Base-by-base conservation (phyloP, 1,139 yeast species). In the Meyerozyma elateridarum region DNA sequence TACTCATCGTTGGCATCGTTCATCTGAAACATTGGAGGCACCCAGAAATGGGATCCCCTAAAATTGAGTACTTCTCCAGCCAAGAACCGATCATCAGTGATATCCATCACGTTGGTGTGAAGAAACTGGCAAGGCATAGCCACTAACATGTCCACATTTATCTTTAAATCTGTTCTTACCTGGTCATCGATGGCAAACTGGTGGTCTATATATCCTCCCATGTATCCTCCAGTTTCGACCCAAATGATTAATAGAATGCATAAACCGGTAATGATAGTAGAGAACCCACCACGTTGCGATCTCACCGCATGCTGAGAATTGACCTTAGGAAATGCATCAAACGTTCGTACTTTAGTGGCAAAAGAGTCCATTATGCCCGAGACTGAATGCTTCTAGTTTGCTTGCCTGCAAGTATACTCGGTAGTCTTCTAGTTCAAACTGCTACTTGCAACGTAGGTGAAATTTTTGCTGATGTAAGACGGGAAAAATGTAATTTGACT, bases 241-340 rank as follows among this genome's bases (percentile, higher is more conserved):
- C 95, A 88, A 9, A 85, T 56, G 28, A 89, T 63, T 49, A 87
- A 75, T 11, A 87, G 49, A 16, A 82, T 73, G 34, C 76, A 67
- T 17, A 83, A 45, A 15, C 71, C 65, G 8, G 89, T 77, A 30
- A 81, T 32, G 3, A 87, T 45, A 0, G 95, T 80, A n/a, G 89
- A 74, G 15, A 76, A 52, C 3, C 94, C 91, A 18, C 95, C 95
- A 40, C 91, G 67, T 24, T 74, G 64, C 1, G 94, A 82, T 41
- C 85, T 62, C 31, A 83, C 81, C 26, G 83, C 73, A 48, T 85
- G 89, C 39, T 82, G 73, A 6, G 87, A 73, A 34, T 83, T 81
- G 17, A 87, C 85, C 56, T 89, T 89, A 14, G 97, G 59, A 49
- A 87, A 87, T 21, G 96, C 96, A 64, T 87, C 96, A 56, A 87